These are phyloP conservation scores for Pleurotus eryngii DNA, from an alignment of 768 basidiomycete species.

Conservation along the genomic window DNA sequence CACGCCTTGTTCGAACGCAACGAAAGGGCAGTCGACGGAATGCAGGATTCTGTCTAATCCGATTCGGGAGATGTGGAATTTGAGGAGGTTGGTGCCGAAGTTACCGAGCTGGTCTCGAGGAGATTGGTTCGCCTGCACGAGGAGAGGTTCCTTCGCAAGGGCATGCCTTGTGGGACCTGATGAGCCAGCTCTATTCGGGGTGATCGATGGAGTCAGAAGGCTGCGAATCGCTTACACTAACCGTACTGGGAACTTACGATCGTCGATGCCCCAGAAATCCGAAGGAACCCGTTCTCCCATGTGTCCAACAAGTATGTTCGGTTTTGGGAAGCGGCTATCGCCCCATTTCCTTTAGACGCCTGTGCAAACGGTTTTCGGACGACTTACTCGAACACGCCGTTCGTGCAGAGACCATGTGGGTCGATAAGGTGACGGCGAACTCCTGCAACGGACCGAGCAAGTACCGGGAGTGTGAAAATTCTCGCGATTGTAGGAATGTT, in stretches of 20 bases:
- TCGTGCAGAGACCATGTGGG: conserved; percentile 31
- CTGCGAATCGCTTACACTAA: not conserved
- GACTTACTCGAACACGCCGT: conserved; percentile 16
- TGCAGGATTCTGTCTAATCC: conserved; percentile 38
- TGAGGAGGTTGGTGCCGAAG: conserved; percentile 34
- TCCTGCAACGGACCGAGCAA: conserved; percentile 32
- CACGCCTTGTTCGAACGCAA: conserved; percentile 10
- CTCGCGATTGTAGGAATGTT: conserved; percentile 24
- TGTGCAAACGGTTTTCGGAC: not conserved
- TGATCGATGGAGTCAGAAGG: not conserved
- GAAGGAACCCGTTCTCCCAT: conserved; percentile 40
- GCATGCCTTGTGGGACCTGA: conserved; percentile 25
- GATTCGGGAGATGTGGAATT: conserved; percentile 38
- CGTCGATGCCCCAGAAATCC: conserved; percentile 37
- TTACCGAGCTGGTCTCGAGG: conserved; percentile 39
- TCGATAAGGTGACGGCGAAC: conserved; percentile 35
- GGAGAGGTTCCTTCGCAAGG: conserved; percentile 34
- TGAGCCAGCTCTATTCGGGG: conserved; percentile 27
- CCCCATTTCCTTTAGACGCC: not conserved
- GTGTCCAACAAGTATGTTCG: conserved; percentile 40
- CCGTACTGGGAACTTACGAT: conserved; percentile 22
- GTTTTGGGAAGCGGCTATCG: conserved; percentile 37
- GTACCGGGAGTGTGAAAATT: conserved; percentile 31
- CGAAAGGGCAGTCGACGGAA: conserved; percentile 36
- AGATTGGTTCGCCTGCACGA: conserved; percentile 37